Conservation (phyloP, 2,329 filamentous ascomycete genomes). For the Fusarium incarnatum region DNA sequence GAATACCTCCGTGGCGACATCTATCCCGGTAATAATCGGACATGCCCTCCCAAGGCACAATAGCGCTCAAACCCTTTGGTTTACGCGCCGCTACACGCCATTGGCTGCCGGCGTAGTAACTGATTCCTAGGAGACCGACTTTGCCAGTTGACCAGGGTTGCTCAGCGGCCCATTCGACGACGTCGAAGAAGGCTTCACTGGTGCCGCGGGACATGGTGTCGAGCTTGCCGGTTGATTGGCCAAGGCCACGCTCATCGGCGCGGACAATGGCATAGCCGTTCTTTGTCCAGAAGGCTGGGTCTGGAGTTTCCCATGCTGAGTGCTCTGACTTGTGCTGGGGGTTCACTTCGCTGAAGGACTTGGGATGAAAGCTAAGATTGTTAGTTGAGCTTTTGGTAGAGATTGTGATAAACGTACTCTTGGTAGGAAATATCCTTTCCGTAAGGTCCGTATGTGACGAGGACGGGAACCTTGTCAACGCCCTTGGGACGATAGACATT, state of each 20-base stretch:
- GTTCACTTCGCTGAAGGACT: conserved; percentile 62
- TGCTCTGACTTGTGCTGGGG: conserved; percentile 64
- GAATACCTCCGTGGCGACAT: conserved; percentile 71
- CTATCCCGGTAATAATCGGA: conserved; percentile 67
- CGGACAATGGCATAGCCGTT: conserved; percentile 67
- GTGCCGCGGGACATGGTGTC: conserved; percentile 63
- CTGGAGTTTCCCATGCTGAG: conserved; percentile 70
- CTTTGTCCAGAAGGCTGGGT: conserved; percentile 66
- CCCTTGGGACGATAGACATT: conserved; percentile 28
- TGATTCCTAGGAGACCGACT: conserved; percentile 61
- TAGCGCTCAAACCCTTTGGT: conserved; percentile 60
- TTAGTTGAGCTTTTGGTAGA: background rate
- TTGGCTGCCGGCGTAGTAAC: conserved; percentile 60
- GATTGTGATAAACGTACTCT: conserved; percentile 43
- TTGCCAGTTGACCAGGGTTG: conserved; percentile 60
- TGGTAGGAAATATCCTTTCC: conserved; percentile 78
- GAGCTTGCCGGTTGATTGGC: conserved; percentile 60
- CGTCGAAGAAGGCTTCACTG: conserved; percentile 61
- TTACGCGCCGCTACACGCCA: conserved; percentile 62
- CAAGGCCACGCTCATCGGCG: conserved; percentile 62
- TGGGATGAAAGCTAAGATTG: conserved; percentile 51
- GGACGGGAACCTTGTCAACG: conserved; percentile 59
- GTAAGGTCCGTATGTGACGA: conserved; percentile 79
- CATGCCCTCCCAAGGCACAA: conserved; percentile 64
- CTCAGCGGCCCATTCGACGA: conserved; percentile 62